Base-by-base conservation (phyloP, 1,284 basidiomycete species). In the Marasmius sp. region DNA sequence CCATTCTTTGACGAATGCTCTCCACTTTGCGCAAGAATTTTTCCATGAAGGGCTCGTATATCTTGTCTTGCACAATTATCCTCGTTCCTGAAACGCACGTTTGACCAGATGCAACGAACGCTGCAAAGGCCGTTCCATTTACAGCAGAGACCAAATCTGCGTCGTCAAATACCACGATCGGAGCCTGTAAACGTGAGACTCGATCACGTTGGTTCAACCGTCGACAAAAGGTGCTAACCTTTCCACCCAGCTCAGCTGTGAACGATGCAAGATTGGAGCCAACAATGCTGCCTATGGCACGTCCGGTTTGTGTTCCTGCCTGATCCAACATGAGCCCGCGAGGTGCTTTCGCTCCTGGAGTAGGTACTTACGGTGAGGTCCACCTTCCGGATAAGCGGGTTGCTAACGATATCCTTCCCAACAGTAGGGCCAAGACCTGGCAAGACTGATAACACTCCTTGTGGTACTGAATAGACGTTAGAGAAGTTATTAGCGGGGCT, bases 31-130 rank as follows among this genome's bases (percentile, higher is more conserved):
- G 72, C 14, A 91, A 67, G 71, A 93, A 88, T 16, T 70, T 70
- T 6, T 71, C 68, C 77, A 93, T 81, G 72, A 94, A 94, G 3
- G 74, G 71, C 51, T 89, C 82, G 66, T 91, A 91, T 57, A 93
- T 82, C 9, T 71, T 72, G 47, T 86, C 82, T 63, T 93, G 91
- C 4, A 93, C 74, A 9, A 93, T 79, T 33, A 93, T 77, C 10
- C 91, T 82, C 16, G 91, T 86, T 22, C 91, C 91, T 4, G 91
- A 92, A 20, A 93, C 88, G 64, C 91, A 93, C 14, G 92, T 93
- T 75, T 94, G 92, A 1, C 93, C 92, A 38, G 92, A 92, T 1
- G 92, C 92, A 43, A 94, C 78, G 67, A 93, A 94, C 0, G 88
- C 84, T n/a, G 92, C 88, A 70, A 94, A 93, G 1, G 90, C 88